phyloP scores from a whole-genome alignment of 1,284 basidiomycete genomes.

The Cutaneotrichosporon cutaneum region DNA sequence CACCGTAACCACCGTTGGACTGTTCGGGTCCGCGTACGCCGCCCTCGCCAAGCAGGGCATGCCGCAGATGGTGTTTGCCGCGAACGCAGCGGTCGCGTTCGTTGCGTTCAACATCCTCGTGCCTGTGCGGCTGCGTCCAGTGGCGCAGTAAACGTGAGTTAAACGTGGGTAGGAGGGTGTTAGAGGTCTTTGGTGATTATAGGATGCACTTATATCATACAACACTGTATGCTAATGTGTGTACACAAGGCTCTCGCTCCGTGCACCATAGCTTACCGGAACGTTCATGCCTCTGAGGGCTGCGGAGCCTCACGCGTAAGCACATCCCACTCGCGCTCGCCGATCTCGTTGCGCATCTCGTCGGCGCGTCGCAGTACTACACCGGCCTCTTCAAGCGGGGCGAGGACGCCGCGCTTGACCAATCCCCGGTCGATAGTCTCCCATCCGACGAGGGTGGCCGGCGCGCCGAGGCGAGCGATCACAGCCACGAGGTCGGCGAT shows the following conservation, averaged over 20 bases:
- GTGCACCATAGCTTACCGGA: too few relatives aligned
- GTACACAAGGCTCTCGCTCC: too few relatives aligned
- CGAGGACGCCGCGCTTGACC: neutral
- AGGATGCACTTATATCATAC: too few relatives aligned
- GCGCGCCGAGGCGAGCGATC: neutral
- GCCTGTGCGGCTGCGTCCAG: too few relatives aligned
- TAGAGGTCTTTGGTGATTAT: too few relatives aligned
- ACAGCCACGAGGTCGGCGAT: neutral
- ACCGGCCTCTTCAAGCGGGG: neutral
- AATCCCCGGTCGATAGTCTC: neutral
- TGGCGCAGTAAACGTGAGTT: too few relatives aligned
- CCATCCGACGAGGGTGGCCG: neutral
- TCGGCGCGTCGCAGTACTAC: neutral
- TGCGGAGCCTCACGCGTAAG: neutral
- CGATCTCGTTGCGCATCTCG: neutral
- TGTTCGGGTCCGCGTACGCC: neutral
- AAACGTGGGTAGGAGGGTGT: too few relatives aligned
- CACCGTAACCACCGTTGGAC: neutral
- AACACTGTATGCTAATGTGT: too few relatives aligned
- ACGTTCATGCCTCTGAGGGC: neutral
- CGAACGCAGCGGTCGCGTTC: neutral
- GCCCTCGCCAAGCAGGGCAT: neutral
- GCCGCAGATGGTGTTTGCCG: conserved; percentile 5
- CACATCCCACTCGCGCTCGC: neutral
- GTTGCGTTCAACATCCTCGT: too few relatives aligned